Conservation (phyloP, 1,284 basidiomycete genomes). For the Inonotus hispidus region DNA sequence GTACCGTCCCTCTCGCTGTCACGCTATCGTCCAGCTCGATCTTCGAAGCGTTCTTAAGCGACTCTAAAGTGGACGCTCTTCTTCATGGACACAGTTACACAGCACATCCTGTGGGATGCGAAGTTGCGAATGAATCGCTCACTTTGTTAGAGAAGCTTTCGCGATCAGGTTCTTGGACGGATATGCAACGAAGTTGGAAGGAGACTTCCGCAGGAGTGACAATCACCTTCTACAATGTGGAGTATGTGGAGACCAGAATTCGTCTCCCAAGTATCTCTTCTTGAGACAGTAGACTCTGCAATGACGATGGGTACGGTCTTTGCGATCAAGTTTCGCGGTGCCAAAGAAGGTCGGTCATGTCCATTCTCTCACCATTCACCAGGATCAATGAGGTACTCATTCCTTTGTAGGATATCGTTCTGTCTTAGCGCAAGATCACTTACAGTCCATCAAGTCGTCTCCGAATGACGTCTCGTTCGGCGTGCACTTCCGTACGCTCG, state of each 20-base stretch:
- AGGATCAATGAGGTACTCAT: slow-evolving; percentile 12
- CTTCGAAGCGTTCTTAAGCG: slow-evolving; percentile 76
- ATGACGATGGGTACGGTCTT: slow-evolving; percentile 91
- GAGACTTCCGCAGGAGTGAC: slow-evolving; percentile 29
- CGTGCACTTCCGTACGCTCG: slow-evolving; percentile 86
- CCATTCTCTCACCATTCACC: background rate
- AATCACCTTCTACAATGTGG: slow-evolving; percentile 48
- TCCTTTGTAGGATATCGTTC: slow-evolving; percentile 66
- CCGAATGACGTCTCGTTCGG: slow-evolving; percentile 59
- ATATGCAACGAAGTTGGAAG: slow-evolving; percentile 45
- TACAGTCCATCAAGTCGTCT: slow-evolving; percentile 42
- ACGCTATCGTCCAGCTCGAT: slow-evolving; percentile 80
- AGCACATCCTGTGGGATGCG: slow-evolving; percentile 87
- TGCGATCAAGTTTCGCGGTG: slow-evolving; percentile 71
- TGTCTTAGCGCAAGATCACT: slow-evolving; percentile 56
- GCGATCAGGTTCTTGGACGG: slow-evolving; percentile 48
- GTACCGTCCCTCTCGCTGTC: slow-evolving; percentile 81
- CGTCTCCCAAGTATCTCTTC: slow-evolving; percentile 56
- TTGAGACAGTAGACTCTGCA: slow-evolving; percentile 58
- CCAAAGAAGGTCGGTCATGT: slow-evolving; percentile 50
- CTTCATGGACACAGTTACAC: slow-evolving; percentile 96
- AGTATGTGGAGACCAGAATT: slow-evolving; percentile 85
- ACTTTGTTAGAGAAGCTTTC: slow-evolving; percentile 53
- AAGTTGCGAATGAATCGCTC: slow-evolving; percentile 82
- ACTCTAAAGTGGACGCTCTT: slow-evolving; percentile 78